Base-by-base conservation (phyloP, 345 rosid species). In the Syzygium aromaticum region DNA sequence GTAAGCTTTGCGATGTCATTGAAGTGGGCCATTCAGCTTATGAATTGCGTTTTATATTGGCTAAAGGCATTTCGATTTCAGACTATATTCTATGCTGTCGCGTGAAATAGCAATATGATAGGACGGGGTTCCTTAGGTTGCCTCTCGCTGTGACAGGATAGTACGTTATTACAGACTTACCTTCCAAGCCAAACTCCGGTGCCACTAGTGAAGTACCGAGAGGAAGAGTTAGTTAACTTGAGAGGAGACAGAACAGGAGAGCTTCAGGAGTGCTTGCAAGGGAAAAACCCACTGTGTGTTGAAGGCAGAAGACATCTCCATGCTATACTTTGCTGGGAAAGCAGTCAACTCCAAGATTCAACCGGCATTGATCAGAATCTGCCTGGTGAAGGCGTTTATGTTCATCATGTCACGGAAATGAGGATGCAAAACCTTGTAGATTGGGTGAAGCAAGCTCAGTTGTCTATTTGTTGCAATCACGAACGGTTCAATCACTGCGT, bases 391-490 rank as follows among this genome's bases (percentile, higher is more conserved):
- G 30, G 95, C 96, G 77, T 94, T 96, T 84, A 94, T 93, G 87
- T 93, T 90, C 96, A 96, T 94, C 3, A 94, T 95, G 89, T 95
- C 91, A 10, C 91, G 95, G 84, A 94, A 93, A 78, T 96, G 97
- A 90, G 95, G 95, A 54, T 93, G 88, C 3, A 95, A 91, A 80
- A 95, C 94, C 91, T 93, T 94, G 86, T 91, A 89, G 51, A 95
- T 94, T 7, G 96, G 98, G 87, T 94, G 97, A 78, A 93, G 91
- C 87, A 89, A 91, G 12, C 98, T 95, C 57, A 95, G 92, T 86
- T 93, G 98, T 88, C 96, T 89, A 83, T 94, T 94, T 1, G 98
- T 91, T 19, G 94, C 95, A 87, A 94, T 95, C 83, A 94, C 94
- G 43, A 92, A 94, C 11, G 95, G 95, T 88, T 95, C 97, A 21